phyloP scores from a whole-genome alignment of 768 basidiomycete species.

The Serendipita sp. region DNA sequence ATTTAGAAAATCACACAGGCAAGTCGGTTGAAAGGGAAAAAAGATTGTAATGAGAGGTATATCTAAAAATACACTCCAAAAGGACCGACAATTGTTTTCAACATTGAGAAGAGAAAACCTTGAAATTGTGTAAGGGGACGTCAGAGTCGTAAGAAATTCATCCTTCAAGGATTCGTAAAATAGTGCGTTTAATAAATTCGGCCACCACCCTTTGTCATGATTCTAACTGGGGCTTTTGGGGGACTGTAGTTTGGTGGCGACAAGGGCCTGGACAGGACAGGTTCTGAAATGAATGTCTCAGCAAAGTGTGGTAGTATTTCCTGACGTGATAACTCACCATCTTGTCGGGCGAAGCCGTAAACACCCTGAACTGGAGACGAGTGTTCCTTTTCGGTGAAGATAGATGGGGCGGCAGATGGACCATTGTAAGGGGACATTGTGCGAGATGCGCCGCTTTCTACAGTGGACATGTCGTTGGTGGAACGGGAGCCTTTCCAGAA shows the following conservation, averaged over 20 bases:
- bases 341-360: slow-evolving; percentile 1
- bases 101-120: neutral
- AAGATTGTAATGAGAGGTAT: neutral
- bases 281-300: neutral
- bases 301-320: neutral
- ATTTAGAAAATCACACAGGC: neutral
- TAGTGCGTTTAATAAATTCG: neutral
- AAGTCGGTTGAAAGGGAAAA: neutral
- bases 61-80: neutral
- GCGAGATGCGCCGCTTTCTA: neutral
- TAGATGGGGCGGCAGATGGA: neutral
- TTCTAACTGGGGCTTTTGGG: neutral
- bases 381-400: slow-evolving; percentile 3
- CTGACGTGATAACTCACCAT: neutral
- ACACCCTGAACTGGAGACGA: neutral
- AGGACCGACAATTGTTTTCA: neutral
- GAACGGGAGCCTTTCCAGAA: slow-evolving; percentile 2
- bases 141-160: neutral
- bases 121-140: neutral
- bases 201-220: neutral
- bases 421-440: neutral
- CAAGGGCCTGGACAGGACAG: neutral
- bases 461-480: neutral
- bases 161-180: slow-evolving; percentile 4
- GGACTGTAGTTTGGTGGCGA: slow-evolving; percentile 1